Evolutionary conservation across 495 filamentous ascomycete genomes (phyloP).

Genomic region (Cryomyces minteri): DNA sequence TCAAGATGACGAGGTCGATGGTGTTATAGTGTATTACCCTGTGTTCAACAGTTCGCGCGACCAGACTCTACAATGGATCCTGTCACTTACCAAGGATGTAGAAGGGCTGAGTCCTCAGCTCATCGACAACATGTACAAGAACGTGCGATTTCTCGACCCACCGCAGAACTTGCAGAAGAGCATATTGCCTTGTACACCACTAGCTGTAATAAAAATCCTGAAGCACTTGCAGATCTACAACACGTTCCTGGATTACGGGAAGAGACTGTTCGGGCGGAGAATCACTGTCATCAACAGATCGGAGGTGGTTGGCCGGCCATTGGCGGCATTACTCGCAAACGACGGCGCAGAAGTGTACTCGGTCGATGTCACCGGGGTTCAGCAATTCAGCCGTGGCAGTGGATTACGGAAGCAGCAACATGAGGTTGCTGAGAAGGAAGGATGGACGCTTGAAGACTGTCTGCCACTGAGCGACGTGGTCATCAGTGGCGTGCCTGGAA

Average conservation of each 20-base stretch:
- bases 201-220: slow-evolving; percentile 90
- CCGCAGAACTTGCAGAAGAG: slow-evolving; percentile 62
- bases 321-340: slow-evolving; percentile 90
- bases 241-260: slow-evolving; percentile 83
- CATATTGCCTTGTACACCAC: slow-evolving; percentile 84
- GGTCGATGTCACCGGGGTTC: slow-evolving; percentile 82
- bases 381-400: slow-evolving; percentile 73
- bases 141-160: slow-evolving; percentile 75
- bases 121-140: slow-evolving; percentile 99
- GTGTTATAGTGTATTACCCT: slow-evolving; percentile 96
- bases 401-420: slow-evolving; percentile 69
- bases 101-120: slow-evolving; percentile 88
- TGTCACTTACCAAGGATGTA: slow-evolving; percentile 77
- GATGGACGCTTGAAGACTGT: slow-evolving; percentile 57
- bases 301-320: slow-evolving; percentile 84
- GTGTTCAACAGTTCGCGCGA: slow-evolving; percentile 84
- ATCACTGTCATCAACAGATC: slow-evolving; percentile 90
- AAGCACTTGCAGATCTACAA: slow-evolving; percentile 95
- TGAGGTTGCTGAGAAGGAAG: slow-evolving; percentile 62
- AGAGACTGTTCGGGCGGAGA: slow-evolving; percentile 75
- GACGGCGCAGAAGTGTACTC: slow-evolving; percentile 91
- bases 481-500: slow-evolving; percentile 77
- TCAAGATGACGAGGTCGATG: slow-evolving; percentile 55
- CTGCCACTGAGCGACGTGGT: slow-evolving; percentile 82
- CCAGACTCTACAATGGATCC: slow-evolving; percentile 89